phyloP scores from a whole-genome alignment of 2,329 filamentous ascomycete genomes.

The Stromatinia cepivora region DNA sequence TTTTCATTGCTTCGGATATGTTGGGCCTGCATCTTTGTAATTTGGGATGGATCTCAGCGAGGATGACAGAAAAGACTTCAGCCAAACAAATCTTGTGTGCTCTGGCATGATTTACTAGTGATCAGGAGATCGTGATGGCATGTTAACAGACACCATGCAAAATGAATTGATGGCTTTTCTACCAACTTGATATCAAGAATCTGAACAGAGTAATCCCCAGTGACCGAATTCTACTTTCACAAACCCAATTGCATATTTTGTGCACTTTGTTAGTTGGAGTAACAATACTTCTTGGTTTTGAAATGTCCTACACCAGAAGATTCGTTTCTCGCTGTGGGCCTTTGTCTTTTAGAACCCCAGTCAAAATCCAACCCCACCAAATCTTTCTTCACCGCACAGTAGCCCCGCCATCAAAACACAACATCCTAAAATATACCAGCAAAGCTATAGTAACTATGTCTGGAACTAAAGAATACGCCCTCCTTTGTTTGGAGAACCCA shows the following conservation, averaged over 20 bases:
- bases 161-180: conserved; percentile 24
- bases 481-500: conserved; percentile 95
- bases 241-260: background rate
- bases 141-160: conserved; percentile 20
- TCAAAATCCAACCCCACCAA: conserved; percentile 30
- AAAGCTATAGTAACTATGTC: conserved; percentile 58
- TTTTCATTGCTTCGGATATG: conserved; percentile 41
- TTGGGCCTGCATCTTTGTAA: conserved; percentile 42
- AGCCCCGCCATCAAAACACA: conserved; percentile 24
- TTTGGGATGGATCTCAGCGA: conserved; percentile 40
- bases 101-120: conserved; percentile 23
- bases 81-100: conserved; percentile 26
- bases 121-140: conserved; percentile 25
- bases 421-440: conserved; percentile 25
- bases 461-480: conserved; percentile 74
- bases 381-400: conserved; percentile 19
- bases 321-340: background rate
- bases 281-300: background rate
- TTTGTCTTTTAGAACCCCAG: conserved; percentile 24
- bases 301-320: background rate
- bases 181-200: background rate
- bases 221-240: background rate
- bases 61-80: conserved; percentile 39
- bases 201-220: background rate
- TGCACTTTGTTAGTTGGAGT: background rate